A percentile compares a stretch with the other conserved stretches of the same genome.
phyloP scores from a whole-genome alignment of 1,284 basidiomycete species.

The Xerocomus amazonicus region DNA sequence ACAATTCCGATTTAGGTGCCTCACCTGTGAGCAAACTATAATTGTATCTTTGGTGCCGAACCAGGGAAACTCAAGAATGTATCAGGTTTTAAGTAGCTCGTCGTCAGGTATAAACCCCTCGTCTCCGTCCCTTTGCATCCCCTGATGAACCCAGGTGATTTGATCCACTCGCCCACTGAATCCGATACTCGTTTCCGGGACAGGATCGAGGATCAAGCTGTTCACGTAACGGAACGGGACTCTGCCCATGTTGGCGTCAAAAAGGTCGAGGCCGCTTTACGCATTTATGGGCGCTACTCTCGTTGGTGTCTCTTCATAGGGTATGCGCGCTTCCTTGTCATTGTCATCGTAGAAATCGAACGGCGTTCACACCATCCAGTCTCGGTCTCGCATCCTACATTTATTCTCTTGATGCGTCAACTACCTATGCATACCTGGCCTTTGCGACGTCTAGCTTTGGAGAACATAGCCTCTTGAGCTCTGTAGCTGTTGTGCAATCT shows the following conservation, averaged over 20 bases:
- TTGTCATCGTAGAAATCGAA: neutral
- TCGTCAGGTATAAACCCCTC: no score
- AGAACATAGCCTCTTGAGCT: constrained; percentile 60
- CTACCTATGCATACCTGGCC: constrained; percentile 64
- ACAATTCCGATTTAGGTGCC: no score
- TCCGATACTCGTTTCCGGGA: neutral
- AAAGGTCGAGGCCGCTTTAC: constrained; percentile 50
- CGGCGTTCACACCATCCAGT: constrained; percentile 32
- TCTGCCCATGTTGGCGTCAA: constrained; percentile 45
- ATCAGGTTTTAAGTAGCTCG: no score
- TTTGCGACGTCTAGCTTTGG: constrained; percentile 61
- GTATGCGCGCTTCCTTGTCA: constrained; percentile 33
- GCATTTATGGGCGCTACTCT: constrained; percentile 50
- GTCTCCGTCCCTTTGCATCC: no score
- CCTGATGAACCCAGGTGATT: no score
- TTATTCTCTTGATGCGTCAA: constrained; percentile 70
- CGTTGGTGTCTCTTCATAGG: constrained; percentile 63
- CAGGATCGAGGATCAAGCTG: neutral
- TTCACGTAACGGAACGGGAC: constrained; percentile 18
- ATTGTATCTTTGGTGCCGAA: no score
- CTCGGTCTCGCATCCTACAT: constrained; percentile 71
- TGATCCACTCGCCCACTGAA: no score
- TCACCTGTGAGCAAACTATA: no score
- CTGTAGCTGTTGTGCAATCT: constrained; percentile 57
- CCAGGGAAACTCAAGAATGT: no score